These are phyloP conservation scores for Physcomitrium patens DNA, from an alignment of 225 moss, liverwort and hornwort species.

Conservation along the genomic window DNA sequence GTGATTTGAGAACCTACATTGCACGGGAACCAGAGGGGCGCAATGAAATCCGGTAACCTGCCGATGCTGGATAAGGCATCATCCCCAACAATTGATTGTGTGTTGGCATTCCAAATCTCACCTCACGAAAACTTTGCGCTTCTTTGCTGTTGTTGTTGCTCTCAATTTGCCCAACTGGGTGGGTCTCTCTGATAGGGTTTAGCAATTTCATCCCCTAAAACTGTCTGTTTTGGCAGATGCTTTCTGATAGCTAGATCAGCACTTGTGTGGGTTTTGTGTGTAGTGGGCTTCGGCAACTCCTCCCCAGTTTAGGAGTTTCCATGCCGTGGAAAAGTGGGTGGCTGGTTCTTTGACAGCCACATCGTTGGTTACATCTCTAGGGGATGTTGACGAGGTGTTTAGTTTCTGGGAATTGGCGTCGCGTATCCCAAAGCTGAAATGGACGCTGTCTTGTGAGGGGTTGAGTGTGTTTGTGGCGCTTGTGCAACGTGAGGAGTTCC, in stretches of 20 bases:
- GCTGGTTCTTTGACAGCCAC: not conserved
- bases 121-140: not conserved
- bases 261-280: slow-evolving; percentile 10
- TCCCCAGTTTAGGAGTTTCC: not conserved
- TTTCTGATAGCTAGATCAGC: not conserved
- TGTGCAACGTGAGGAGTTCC: not conserved
- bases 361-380: not conserved
- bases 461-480: not conserved
- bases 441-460: slow-evolving; percentile 17
- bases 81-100: slow-evolving; percentile 28
- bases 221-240: too few relatives aligned
- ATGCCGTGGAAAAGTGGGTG: not conserved
- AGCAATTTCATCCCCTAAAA: too few relatives aligned
- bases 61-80: slow-evolving; percentile 41
- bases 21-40: not conserved
- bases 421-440: not conserved
- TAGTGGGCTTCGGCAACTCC: not conserved
- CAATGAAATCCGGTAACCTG: slow-evolving; percentile 40
- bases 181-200: too few relatives aligned
- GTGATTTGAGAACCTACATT: too few relatives aligned
- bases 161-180: too few relatives aligned
- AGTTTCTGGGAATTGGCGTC: not conserved
- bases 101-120: not conserved
- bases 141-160: not conserved
- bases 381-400: not conserved